Evolutionary conservation across 192 early-diverging fungal species (phyloP).

Genomic region (Entomortierella chlamydospora): DNA sequence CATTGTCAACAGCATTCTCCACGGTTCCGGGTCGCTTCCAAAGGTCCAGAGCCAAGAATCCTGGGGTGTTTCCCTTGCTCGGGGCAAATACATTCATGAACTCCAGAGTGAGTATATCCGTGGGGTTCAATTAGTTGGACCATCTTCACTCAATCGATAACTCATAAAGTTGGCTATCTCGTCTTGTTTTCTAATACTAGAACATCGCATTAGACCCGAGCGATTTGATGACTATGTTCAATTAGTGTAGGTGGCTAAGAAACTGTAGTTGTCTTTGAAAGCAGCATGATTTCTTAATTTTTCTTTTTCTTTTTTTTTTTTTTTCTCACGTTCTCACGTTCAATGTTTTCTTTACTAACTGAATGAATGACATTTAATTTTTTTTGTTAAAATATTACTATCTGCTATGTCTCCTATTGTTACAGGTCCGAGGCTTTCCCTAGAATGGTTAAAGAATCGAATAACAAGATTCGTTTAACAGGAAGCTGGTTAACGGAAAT

Average conservation of each 20-base stretch:
- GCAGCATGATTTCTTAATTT: not conserved
- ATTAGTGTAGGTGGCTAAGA: constrained; percentile 63
- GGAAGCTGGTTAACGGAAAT: constrained; percentile 92
- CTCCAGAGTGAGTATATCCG: constrained; percentile 74
- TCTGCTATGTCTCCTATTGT: not conserved
- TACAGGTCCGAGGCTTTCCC: constrained; percentile 81
- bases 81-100: constrained; percentile 90
- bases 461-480: constrained; percentile 83
- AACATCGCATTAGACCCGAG: constrained; percentile 88
- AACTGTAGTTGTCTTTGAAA: no score
- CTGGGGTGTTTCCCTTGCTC: constrained; percentile 44
- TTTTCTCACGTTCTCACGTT: not conserved
- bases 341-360: not conserved
- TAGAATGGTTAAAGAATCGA: constrained; percentile 77
- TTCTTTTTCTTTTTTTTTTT: constrained; percentile 5
- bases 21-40: constrained; percentile 41
- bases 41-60: constrained; percentile 52
- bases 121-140: no score
- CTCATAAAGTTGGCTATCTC: no score
- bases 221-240: constrained; percentile 86
- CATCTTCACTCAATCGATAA: no score
- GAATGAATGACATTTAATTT: no score
- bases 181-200: constrained; percentile 43
- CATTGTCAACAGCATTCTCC: constrained; percentile 52
- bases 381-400: no score